phyloP scores from a whole-genome alignment of 371 early-diverging fungal species.

The Mucor sp. region DNA sequence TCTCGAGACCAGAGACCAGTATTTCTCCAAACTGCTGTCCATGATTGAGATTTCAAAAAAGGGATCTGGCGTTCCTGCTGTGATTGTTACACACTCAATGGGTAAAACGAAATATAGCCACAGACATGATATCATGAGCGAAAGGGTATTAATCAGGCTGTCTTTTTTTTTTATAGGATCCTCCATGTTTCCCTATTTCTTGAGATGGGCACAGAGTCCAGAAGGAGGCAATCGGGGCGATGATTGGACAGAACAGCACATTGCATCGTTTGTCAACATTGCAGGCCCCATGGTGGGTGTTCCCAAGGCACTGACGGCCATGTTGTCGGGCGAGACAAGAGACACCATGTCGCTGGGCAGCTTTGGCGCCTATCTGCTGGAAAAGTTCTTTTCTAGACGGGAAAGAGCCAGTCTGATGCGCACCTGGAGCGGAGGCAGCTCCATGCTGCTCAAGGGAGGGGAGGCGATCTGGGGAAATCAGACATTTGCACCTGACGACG shows the following conservation, averaged over 20 bases:
- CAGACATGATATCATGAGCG: background rate
- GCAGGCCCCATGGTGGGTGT: slow-evolving; percentile 90
- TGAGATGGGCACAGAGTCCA: slow-evolving; percentile 87
- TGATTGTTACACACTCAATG: slow-evolving; percentile 70
- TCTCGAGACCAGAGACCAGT: slow-evolving; percentile 84
- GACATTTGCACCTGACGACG: slow-evolving; percentile 69
- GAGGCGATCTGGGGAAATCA: slow-evolving; percentile 79
- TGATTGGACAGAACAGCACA: slow-evolving; percentile 81
- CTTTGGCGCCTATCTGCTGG: slow-evolving; percentile 77
- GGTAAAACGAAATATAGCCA: slow-evolving; percentile 25
- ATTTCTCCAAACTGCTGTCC: slow-evolving; percentile 80
- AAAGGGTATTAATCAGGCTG: background rate
- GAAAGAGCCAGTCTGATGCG: slow-evolving; percentile 82
- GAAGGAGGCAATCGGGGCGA: slow-evolving; percentile 75
- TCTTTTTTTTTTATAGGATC: slow-evolving; percentile 16
- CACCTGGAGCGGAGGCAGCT: slow-evolving; percentile 83
- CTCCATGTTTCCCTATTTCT: slow-evolving; percentile 79
- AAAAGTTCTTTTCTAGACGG: slow-evolving; percentile 80
- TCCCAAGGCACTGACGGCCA: slow-evolving; percentile 81
- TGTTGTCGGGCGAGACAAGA: slow-evolving; percentile 80
- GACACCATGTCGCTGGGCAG: slow-evolving; percentile 88
- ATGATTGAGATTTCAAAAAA: slow-evolving; percentile 69
- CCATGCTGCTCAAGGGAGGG: slow-evolving; percentile 90
- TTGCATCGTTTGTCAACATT: slow-evolving; percentile 84
- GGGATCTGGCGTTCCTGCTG: slow-evolving; percentile 59